phyloP scores from a whole-genome alignment of 148 eudicot genomes.

The Spergularia bocconei region DNA sequence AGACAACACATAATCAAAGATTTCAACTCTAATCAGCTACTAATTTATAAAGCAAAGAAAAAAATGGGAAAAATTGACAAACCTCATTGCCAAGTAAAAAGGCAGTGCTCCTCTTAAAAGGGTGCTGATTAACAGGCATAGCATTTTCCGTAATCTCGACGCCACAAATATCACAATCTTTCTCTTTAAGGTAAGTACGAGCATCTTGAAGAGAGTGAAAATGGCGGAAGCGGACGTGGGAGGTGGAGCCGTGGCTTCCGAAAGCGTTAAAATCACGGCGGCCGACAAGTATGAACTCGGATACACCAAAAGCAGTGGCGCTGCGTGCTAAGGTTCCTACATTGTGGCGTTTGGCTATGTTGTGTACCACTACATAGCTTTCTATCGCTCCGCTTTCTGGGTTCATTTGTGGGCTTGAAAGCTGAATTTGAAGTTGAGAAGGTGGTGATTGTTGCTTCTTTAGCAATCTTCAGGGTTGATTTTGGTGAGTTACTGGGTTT shows the following conservation, averaged over 20 bases:
- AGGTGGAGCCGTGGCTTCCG: slow-evolving; percentile 92
- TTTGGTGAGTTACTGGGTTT: too few relatives aligned
- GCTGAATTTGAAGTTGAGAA: too few relatives aligned
- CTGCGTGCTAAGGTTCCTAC: slow-evolving; percentile 92
- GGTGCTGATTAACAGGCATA: slow-evolving; percentile 67
- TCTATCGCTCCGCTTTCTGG: slow-evolving; percentile 18
- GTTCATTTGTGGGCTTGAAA: background rate
- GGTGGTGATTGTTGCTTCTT: too few relatives aligned
- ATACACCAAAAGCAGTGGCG: slow-evolving; percentile 91
- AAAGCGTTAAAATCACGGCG: slow-evolving; percentile 93
- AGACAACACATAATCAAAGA: too few relatives aligned
- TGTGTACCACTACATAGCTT: slow-evolving; percentile 90
- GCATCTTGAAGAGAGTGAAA: slow-evolving; percentile 79
- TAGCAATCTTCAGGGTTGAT: too few relatives aligned
- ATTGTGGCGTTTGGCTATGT: slow-evolving; percentile 97
- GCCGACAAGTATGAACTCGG: slow-evolving; percentile 85
- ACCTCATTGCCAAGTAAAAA: slow-evolving; percentile 97
- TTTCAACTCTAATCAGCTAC: background rate
- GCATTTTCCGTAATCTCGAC: slow-evolving; percentile 88
- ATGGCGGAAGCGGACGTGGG: slow-evolving; percentile 81
- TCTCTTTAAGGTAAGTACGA: slow-evolving; percentile 78
- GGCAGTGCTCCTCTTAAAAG: slow-evolving; percentile 79
- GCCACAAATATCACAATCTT: slow-evolving; percentile 89
- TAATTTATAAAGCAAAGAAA: background rate
- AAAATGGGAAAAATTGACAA: background rate